Evolutionary conservation across 768 basidiomycete species (phyloP).

Genomic region (Rhizopogon roseolus): DNA sequence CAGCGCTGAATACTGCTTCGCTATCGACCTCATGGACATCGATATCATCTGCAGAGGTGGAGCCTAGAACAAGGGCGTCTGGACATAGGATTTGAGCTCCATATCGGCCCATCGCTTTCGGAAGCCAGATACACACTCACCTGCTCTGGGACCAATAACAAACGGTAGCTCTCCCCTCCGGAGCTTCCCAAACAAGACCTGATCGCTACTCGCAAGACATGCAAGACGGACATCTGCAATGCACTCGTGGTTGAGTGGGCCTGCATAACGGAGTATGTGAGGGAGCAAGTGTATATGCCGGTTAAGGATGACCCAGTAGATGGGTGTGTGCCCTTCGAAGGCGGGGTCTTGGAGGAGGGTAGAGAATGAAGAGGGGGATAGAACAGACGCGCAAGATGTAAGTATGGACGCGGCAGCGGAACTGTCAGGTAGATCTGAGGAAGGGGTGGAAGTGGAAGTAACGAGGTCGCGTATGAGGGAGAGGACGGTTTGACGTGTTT

Average conservation of each 20-base stretch:
- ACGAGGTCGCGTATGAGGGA: constrained; percentile 55
- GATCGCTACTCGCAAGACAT: constrained; percentile 38
- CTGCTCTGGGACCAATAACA: constrained; percentile 6
- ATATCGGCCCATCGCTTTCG: background rate
- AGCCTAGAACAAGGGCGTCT: constrained; percentile 42
- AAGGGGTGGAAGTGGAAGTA: constrained; percentile 22
- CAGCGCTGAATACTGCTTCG: constrained; percentile 49
- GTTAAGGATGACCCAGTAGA: constrained; percentile 75
- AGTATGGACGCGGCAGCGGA: constrained; percentile 55
- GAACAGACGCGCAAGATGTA: constrained; percentile 32
- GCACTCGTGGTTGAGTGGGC: constrained; percentile 37
- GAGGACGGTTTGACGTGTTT: constrained; percentile 49
- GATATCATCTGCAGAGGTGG: constrained; percentile 51
- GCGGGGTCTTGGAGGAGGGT: constrained; percentile 55
- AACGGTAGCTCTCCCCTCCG: constrained; percentile 7
- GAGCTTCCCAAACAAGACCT: constrained; percentile 21
- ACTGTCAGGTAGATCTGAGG: constrained; percentile 17
- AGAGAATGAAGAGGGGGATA: constrained; percentile 33
- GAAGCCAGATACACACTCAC: constrained; percentile 2
- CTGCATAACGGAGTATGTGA: constrained; percentile 49
- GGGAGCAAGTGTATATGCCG: constrained; percentile 36
- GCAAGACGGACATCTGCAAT: constrained; percentile 61
- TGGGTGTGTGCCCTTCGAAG: constrained; percentile 59
- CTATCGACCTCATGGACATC: constrained; percentile 45
- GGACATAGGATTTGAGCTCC: constrained; percentile 24